A percentile compares a stretch with the other conserved stretches of the same genome.
Evolutionary conservation across 176 grass and related monocot genomes (phyloP).

Genomic region (Oryza brachyantha): DNA sequence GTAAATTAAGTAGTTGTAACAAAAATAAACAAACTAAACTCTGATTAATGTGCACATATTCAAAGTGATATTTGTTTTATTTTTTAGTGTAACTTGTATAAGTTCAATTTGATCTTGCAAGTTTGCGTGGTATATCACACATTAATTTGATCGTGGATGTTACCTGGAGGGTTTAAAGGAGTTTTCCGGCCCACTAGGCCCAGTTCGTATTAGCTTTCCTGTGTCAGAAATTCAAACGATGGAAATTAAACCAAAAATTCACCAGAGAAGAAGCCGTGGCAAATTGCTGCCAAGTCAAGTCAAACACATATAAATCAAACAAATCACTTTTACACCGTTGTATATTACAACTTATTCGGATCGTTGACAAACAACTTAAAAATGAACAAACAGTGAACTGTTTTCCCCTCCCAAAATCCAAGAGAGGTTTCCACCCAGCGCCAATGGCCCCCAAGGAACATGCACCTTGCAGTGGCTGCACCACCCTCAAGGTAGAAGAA

Average conservation of each 20-base stretch:
- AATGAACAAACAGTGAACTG: too few species aligned
- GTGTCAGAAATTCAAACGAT: not conserved
- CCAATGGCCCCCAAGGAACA: not conserved
- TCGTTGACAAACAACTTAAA: not conserved
- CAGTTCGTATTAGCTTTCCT: not conserved
- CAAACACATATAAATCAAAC: not conserved
- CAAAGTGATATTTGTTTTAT: too few species aligned
- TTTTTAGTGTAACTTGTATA: too few species aligned
- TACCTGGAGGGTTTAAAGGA: too few species aligned
- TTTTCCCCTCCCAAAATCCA: not conserved
- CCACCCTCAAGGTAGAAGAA: not conserved
- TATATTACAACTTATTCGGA: not conserved
- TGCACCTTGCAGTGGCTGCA: not conserved
- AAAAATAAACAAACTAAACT: too few species aligned
- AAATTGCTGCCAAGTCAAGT: not conserved
- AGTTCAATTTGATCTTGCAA: too few species aligned
- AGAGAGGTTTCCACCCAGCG: not conserved
- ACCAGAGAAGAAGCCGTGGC: not conserved
- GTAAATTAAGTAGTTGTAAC: too few species aligned
- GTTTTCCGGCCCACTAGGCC: too few species aligned
- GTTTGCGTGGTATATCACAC: too few species aligned
- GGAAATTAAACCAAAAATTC: not conserved
- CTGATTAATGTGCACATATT: too few species aligned
- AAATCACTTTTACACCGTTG: not conserved
- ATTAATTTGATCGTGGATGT: too few species aligned